Base-by-base conservation (phyloP, 1,284 basidiomycete species). In the Fomitiporia mediterranea region DNA sequence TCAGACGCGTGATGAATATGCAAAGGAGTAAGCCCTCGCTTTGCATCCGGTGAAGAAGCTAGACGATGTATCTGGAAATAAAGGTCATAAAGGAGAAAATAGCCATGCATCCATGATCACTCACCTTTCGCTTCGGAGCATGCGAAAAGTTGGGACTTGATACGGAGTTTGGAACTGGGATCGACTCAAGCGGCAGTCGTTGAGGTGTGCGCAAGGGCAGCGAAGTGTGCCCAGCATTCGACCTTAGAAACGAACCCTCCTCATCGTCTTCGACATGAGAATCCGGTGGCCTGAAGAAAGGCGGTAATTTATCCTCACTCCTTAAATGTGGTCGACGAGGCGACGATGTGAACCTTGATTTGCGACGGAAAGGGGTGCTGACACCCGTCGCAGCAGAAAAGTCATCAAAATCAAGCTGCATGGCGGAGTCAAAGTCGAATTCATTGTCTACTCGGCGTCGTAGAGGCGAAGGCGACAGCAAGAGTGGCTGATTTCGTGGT, bases 61-160 rank as follows among this genome's bases (percentile, higher is more conserved):
- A 60, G n/a, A 6, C 51, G 58, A 13, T 56, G 52, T 37, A 60
- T 53, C 58, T 60, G 27, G 38, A 4, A 27, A 17, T 8, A 11
- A 42, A 35, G 49, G 35, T n/a, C 17, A 46, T 23, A 11, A 39
- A 9, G n/a, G 27, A 21, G 19, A 37, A 19, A 4, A 40, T 9
- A 56, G 19, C 21, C 19, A 40, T 21, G 11, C 34, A 13, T 17
- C n/a, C 27, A 43, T 46, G 17, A 48, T n/a, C 21, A 51, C 48
- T 9, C n/a, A 60, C 58, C 47, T 60, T 60, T 40, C 58, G 55
- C 34, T 60, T 60, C 9, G 58, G 54, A 8, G 58, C 58, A 42
- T 60, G 58, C 17, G 49, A 50, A n/a, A 56, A 56, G 25, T 49
- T 52, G 6, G 38, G 37, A 37, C 40, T 55, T 21, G 53, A 44